Conservation (phyloP, 208 protist species). For the Tritrichomonas musculus region DNA sequence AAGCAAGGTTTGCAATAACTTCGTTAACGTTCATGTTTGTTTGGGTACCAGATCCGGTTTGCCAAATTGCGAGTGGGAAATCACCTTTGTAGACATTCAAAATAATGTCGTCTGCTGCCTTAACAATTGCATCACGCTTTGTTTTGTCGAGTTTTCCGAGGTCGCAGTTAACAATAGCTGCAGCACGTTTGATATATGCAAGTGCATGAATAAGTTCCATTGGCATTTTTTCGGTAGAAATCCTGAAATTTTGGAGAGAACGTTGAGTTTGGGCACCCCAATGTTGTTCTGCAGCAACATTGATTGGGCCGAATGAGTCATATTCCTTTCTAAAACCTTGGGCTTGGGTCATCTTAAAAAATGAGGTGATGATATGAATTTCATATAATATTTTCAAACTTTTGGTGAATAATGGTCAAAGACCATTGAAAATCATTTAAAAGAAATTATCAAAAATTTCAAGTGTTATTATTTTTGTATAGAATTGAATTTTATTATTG, state of each 20-base stretch:
- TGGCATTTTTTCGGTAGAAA: slow-evolving; percentile 57
- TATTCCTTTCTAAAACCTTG: slow-evolving; percentile 51
- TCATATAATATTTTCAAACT: too few species aligned
- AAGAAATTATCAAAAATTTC: too few species aligned
- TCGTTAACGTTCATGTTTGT: slow-evolving; percentile 86
- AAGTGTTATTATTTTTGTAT: too few species aligned
- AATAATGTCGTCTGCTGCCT: slow-evolving; percentile 62
- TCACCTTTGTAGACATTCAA: slow-evolving; percentile 46
- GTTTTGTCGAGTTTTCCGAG: slow-evolving; percentile 52
- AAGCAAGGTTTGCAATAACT: slow-evolving; percentile 69
- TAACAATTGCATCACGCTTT: slow-evolving; percentile 55
- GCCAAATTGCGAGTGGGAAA: slow-evolving; percentile 54
- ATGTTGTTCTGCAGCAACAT: slow-evolving; percentile 54
- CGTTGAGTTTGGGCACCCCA: slow-evolving; percentile 69
- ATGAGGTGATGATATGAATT: too few species aligned
- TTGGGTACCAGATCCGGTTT: slow-evolving; percentile 77
- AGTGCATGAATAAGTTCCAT: slow-evolving; percentile 54
- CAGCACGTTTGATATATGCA: slow-evolving; percentile 58
- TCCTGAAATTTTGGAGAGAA: slow-evolving; percentile 64
- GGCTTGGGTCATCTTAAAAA: too few species aligned
- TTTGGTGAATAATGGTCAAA: too few species aligned
- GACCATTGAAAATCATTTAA: too few species aligned
- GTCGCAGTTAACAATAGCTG: slow-evolving; percentile 58
- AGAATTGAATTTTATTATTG: too few species aligned
- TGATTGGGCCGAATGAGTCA: slow-evolving; percentile 61